Percentiles rank a stretch among this genome's conserved stretches.
phyloP scores from a whole-genome alignment of 768 basidiomycete genomes.

The Cystobasidium tubakii region DNA sequence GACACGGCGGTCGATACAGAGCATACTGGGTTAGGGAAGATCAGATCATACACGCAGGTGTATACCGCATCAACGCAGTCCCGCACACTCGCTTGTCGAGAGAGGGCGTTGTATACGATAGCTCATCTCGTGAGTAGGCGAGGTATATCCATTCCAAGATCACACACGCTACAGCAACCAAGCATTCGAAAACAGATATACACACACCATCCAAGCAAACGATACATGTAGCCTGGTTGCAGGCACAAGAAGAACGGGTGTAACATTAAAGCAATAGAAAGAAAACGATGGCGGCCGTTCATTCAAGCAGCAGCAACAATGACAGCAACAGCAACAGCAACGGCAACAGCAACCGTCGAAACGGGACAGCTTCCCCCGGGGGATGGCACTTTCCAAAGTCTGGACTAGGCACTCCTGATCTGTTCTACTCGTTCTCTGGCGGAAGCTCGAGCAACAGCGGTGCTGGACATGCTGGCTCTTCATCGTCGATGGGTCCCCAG shows the following conservation, averaged over 20 bases:
- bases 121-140: slow-evolving; percentile 4
- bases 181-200: too few relatives aligned
- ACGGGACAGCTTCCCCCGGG: neutral
- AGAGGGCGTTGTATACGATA: too few relatives aligned
- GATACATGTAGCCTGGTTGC: too few relatives aligned
- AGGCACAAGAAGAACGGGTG: too few relatives aligned
- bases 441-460: neutral
- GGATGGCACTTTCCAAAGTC: slow-evolving; percentile 27
- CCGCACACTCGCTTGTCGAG: too few relatives aligned
- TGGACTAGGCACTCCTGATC: slow-evolving; percentile 33
- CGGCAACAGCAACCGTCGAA: neutral
- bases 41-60: too few relatives aligned
- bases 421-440: slow-evolving; percentile 18
- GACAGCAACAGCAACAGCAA: neutral
- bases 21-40: too few relatives aligned
- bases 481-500: neutral
- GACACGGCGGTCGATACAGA: too few relatives aligned
- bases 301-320: neutral
- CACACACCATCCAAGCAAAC: too few relatives aligned
- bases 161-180: neutral
- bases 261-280: too few relatives aligned
- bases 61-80: too few relatives aligned
- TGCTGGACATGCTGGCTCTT: neutral
- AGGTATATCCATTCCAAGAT: too few relatives aligned
- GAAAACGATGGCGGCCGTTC: slow-evolving; percentile 3